Base-by-base conservation (phyloP, 441 rosid genomes). In the Corymbia calophylla region DNA sequence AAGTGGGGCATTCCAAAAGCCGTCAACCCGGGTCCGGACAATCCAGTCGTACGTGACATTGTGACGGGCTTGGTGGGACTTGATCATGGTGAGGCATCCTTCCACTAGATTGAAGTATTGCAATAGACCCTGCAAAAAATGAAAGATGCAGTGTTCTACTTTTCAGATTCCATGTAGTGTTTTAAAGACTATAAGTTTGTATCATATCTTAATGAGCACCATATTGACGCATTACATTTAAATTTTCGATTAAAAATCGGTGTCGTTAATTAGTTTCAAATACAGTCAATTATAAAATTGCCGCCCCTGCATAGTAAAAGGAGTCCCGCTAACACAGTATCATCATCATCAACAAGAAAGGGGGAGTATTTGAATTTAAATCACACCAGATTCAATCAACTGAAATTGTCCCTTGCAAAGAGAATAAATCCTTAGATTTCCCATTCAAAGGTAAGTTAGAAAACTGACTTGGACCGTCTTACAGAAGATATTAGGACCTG, bases 1-100 rank as follows among this genome's bases (percentile, higher is more conserved):
- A 5, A 98, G 91, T 4, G 97, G 95, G 48, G 96, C 97, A 51
- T 92, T 89, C 99, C 99, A 98, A 92, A 92, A 98, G 15, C 99
- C 95, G 64, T 98, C 99, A 0, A 97, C 99, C 12, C 99, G 98
- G 89, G 99, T 97, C 15, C 99, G 96, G 91, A 98, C 89, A 70
- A 97, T 94, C 99, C 99, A 98, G 87, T 96, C 97, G 88, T 97
- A 98, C 1, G 92, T 94, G 94, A 98, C 94, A 86, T 94, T 93
- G 21, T 93, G 66, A 7, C 55, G 91, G 11, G 25, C 73, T 89
- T 98, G 99, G 93, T 95, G 92, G 27, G 95, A 90, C 39, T 93
- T 88, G 84, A 98, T 95, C 97, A 96, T 93, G 6, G 93, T 92
- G 25, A 98, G 91, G 89, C 99, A 97, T 6, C 99, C 99, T 87